These are phyloP conservation scores for Pterocarpus macrocarpus DNA, from an alignment of 306 rosid species.

Conservation along the genomic window DNA sequence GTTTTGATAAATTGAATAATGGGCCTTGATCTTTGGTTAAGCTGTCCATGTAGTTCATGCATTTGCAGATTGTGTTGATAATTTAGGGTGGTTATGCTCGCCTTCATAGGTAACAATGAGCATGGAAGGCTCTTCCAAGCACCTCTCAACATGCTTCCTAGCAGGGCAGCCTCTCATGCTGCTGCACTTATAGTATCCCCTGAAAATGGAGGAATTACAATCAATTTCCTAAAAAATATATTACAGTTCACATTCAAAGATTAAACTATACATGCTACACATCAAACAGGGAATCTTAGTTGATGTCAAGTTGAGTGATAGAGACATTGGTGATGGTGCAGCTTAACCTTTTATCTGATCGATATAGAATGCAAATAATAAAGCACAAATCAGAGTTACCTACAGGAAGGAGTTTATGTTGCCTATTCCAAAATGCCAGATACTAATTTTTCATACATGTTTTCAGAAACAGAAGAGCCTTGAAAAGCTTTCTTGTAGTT, in stretches of 20 bases:
- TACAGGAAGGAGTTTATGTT: neutral
- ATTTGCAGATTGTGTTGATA: slow-evolving; percentile 81
- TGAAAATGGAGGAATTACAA: slow-evolving; percentile 45
- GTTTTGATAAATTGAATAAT: slow-evolving; percentile 37
- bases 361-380: neutral
- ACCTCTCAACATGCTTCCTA: slow-evolving; percentile 99
- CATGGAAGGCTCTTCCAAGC: slow-evolving; percentile 96
- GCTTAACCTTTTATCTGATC: slow-evolving; percentile 9
- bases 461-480: slow-evolving; percentile 28
- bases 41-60: slow-evolving; percentile 63
- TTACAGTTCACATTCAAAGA: neutral
- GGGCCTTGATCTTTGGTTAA: slow-evolving; percentile 48
- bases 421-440: slow-evolving; percentile 2
- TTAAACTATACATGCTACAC: neutral
- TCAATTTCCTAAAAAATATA: slow-evolving; percentile 42
- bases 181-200: slow-evolving; percentile 99
- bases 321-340: slow-evolving; percentile 4
- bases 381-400: neutral
- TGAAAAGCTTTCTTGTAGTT: neutral
- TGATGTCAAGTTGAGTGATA: neutral
- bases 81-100: slow-evolving; percentile 90
- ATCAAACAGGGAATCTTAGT: slow-evolving; percentile 13
- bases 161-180: slow-evolving; percentile 99
- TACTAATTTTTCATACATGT: neutral
- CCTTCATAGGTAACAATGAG: slow-evolving; percentile 97